Base-by-base conservation (phyloP, 179 eudicot species). In the Camellia oleifera region DNA sequence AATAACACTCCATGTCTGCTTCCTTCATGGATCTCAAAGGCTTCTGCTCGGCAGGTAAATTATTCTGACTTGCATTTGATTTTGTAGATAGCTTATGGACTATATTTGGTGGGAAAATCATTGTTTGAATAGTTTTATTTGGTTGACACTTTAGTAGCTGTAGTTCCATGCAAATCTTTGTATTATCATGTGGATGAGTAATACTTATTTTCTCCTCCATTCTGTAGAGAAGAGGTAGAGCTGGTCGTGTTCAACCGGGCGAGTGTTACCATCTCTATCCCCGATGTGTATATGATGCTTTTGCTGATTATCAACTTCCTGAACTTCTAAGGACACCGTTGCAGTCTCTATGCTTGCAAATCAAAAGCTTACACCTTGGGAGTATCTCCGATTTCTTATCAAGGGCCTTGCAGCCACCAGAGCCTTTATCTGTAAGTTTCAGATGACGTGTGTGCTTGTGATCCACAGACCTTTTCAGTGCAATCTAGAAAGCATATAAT, bases 1-100 rank as follows among this genome's bases (percentile, higher is more conserved):
- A 92, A 92, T 69, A 92, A 92, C 80, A 92, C 97, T 80, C 97
- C 97, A 44, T 92, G 97, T 83, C 83, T 92, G 91, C 93, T 92
- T 78, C 97, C 97, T 56, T 72, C 97, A 76, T 92, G 97, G 97
- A 92, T 92, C 70, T 92, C 97, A 15, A 92, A 92, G 86, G 97
- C 93, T 86, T 88, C 97, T 57, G 92, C 94, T 64, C 85, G 87
- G 52, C 97, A 92, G 81, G 97, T 92, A 83, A 61, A 46, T 56
- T 56, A 20, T 46, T 63, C 18, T 67, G 18, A 64, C 20, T 42
- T 10, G 61, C 44, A 10, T 58, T 78, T 69, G 46, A 54, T 54
- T 23, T 64, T 26, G 56, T 26, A 12, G 50, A 23, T 66, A 52
- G 70, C 8, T 64, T 52, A 23, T 13, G 44, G 50, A 2, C 13